Evolutionary conservation across 2,329 filamentous ascomycete species (phyloP).

Genomic region (Sporothrix brunneoviolacea): DNA sequence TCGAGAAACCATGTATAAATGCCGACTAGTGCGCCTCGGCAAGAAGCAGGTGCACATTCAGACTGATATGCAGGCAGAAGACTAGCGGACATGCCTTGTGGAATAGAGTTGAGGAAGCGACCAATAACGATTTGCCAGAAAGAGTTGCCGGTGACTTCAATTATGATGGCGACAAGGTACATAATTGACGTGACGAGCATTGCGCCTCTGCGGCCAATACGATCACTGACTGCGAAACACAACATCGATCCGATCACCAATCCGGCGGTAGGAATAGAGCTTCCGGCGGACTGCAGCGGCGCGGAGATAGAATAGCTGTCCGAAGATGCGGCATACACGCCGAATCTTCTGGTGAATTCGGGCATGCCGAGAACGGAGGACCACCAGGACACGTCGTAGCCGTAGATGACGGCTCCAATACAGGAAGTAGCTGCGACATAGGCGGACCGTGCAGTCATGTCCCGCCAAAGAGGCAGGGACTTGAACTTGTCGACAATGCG

Average conservation of each 20-base stretch:
- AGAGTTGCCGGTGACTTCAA: conserved; percentile 7
- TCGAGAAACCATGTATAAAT: conserved; percentile 10
- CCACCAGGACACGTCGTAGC: conserved; percentile 11
- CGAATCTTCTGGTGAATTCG: conserved; percentile 5
- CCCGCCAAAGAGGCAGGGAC: conserved; percentile 1
- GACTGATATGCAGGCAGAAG: conserved; percentile 9
- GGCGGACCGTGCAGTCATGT: conserved; percentile 7
- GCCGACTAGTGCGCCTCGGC: conserved; percentile 6
- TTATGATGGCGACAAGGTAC: conserved; percentile 7
- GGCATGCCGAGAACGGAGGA: conserved; percentile 9
- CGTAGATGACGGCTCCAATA: conserved; percentile 8
- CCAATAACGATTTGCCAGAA: conserved; percentile 6
- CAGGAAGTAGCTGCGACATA: conserved; percentile 6
- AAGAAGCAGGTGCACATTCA: conserved; percentile 7
- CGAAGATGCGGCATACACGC: conserved; percentile 2
- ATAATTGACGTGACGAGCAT: conserved; percentile 8
- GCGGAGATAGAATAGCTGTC: conserved; percentile 3
- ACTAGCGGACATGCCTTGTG: conserved; percentile 10
- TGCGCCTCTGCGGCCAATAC: conserved; percentile 7
- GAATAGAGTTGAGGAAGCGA: conserved; percentile 9
- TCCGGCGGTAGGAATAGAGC: conserved; percentile 4
- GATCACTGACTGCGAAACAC: conserved; percentile 8
- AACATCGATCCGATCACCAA: conserved; percentile 1
- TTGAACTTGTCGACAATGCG: background rate
- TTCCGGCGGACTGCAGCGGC: conserved; percentile 7